Conservation (phyloP, 2,329 filamentous ascomycete species). For the Alternaria hordeiaustralica region DNA sequence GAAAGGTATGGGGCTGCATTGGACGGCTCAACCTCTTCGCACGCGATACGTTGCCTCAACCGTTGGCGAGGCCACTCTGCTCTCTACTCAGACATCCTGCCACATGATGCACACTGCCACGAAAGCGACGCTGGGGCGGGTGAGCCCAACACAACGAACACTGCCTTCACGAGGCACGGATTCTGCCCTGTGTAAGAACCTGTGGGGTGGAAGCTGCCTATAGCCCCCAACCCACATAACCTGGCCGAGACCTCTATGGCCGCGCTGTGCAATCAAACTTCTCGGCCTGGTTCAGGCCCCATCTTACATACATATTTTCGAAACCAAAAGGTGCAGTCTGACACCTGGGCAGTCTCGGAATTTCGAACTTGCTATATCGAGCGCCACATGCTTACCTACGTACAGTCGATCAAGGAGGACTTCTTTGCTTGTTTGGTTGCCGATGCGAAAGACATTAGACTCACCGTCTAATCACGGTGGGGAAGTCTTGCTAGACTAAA, state of each 20-base stretch:
- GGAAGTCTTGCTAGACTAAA: not conserved
- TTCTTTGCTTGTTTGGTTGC: not conserved
- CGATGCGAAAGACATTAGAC: not conserved
- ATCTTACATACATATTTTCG: not conserved
- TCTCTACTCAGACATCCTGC: not conserved
- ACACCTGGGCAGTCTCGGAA: not conserved
- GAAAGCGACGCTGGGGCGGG: not conserved
- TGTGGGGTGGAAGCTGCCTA: not conserved
- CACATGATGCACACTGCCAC: not conserved
- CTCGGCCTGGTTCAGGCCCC: not conserved
- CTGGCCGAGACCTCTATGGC: not conserved
- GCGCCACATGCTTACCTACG: not conserved
- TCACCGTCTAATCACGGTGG: not conserved
- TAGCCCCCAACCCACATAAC: not conserved
- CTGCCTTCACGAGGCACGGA: not conserved
- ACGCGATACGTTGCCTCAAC: not conserved
- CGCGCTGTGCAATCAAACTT: not conserved
- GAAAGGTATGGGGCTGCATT: not conserved
- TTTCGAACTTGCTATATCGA: not conserved
- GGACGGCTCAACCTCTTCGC: not conserved
- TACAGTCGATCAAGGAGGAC: not conserved
- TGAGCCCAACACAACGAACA: not conserved
- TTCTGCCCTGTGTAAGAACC: not conserved
- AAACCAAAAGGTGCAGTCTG: not conserved
- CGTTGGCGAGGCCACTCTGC: not conserved